A percentile compares a stretch with the other conserved stretches of the same genome.
These are phyloP conservation scores for Farysia itapuensis DNA, from an alignment of 1,284 basidiomycete species.

Conservation along the genomic window DNA sequence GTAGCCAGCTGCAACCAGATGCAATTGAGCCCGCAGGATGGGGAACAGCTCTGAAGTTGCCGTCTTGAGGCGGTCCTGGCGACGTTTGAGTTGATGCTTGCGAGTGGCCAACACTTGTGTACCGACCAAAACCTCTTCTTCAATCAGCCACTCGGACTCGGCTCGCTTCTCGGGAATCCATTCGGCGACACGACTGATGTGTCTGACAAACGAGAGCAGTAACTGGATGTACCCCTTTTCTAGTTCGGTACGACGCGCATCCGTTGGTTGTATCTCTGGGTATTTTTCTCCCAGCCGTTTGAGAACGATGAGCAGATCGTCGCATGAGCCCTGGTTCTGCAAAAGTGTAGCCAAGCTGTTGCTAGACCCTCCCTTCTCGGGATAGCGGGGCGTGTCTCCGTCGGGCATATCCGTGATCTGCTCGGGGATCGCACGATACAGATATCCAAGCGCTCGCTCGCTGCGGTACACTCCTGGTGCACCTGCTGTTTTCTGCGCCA, in stretches of 20 bases:
- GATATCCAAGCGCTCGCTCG: slow-evolving; percentile 8
- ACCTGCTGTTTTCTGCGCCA: slow-evolving; percentile 9
- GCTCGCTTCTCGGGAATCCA: slow-evolving; percentile 26
- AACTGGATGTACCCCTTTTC: slow-evolving; percentile 1
- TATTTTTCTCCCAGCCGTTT: not conserved
- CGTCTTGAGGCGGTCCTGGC: slow-evolving; percentile 17
- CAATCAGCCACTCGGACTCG: slow-evolving; percentile 21
- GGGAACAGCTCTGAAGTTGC: slow-evolving; percentile 22
- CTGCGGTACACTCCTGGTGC: slow-evolving; percentile 12
- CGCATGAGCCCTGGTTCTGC: not conserved
- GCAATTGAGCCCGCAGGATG: slow-evolving; percentile 10
- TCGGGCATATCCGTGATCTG: slow-evolving; percentile 16
- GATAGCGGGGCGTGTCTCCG: slow-evolving; percentile 2
- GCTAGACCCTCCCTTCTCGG: no score
- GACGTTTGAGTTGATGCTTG: slow-evolving; percentile 11
- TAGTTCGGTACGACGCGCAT: not conserved
- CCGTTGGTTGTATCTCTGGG: not conserved
- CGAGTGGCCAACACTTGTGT: slow-evolving; percentile 22
- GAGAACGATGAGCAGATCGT: not conserved
- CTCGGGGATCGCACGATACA: slow-evolving; percentile 20
- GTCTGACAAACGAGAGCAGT: slow-evolving; percentile 12
- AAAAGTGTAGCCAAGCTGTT: not conserved
- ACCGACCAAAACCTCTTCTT: slow-evolving; percentile 26
- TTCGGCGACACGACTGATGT: slow-evolving; percentile 18
- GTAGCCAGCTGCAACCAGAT: slow-evolving; percentile 12